Percentiles rank a stretch among this genome's conserved stretches.
phyloP scores from a whole-genome alignment of 768 basidiomycete genomes.

The Mycena vulgaris region DNA sequence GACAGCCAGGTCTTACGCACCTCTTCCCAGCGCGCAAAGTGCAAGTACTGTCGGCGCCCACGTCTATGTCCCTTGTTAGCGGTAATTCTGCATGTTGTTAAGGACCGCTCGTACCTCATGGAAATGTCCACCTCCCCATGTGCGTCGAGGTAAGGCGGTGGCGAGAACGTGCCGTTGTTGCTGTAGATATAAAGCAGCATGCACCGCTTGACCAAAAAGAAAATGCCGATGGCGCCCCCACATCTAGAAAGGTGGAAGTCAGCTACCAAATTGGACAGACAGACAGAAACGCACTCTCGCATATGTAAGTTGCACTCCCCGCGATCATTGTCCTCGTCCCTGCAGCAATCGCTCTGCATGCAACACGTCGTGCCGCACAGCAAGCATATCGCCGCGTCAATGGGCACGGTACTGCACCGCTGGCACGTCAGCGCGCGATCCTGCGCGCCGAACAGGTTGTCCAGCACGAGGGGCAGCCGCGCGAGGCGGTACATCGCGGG shows the following conservation, averaged over 20 bases:
- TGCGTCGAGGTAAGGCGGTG: conserved; percentile 92
- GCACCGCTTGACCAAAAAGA: conserved; percentile 93
- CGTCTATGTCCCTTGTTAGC: conserved; percentile 63
- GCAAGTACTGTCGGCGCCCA: conserved; percentile 90
- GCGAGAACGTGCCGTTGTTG: conserved; percentile 89
- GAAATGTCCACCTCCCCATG: conserved; percentile 95
- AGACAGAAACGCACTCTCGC: conserved; percentile 80
- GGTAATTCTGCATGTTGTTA: background rate
- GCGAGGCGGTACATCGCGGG: conserved; percentile 88
- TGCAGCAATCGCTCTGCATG: conserved; percentile 94
- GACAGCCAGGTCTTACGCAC: conserved; percentile 91
- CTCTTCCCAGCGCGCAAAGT: conserved; percentile 91
- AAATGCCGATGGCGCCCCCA: conserved; percentile 90
- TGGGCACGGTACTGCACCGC: conserved; percentile 84
- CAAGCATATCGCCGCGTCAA: conserved; percentile 92
- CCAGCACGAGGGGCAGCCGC: conserved; percentile 85
- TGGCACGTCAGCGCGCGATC: conserved; percentile 82
- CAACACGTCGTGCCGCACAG: conserved; percentile 92
- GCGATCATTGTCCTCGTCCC: conserved; percentile 72
- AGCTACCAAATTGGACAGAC: conserved; percentile 1
- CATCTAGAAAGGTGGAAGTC: conserved; percentile 68
- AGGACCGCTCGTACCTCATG: conserved; percentile 77
- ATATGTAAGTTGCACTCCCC: conserved; percentile 98
- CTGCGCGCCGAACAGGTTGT: conserved; percentile 84
- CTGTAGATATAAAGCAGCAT: conserved; percentile 91